These are phyloP conservation scores for Mariannaea elegans DNA, from an alignment of 2,329 filamentous ascomycete genomes.

Conservation along the genomic window DNA sequence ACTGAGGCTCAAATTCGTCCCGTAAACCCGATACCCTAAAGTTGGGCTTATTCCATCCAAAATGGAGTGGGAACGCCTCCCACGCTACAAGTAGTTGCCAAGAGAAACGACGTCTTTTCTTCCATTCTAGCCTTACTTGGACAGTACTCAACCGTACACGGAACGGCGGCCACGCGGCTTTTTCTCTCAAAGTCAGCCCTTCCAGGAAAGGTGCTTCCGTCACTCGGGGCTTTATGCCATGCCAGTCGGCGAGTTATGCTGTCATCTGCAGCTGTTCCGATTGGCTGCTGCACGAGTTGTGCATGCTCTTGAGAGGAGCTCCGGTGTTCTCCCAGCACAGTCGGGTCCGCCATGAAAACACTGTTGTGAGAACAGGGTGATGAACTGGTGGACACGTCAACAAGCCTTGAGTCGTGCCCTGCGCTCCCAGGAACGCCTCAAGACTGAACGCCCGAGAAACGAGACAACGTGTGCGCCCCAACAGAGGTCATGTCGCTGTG, in stretches of 20 bases:
- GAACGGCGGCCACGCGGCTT: slow-evolving; percentile 28
- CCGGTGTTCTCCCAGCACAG: slow-evolving; percentile 5
- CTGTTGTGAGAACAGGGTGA: background rate
- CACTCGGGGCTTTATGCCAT: background rate
- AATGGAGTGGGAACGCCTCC: slow-evolving; percentile 29
- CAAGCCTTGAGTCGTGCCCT: slow-evolving; percentile 1
- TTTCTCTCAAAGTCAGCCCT: slow-evolving; percentile 19
- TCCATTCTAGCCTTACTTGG: slow-evolving; percentile 20
- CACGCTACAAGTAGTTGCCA: slow-evolving; percentile 12
- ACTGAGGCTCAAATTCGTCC: background rate
- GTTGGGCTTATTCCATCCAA: background rate
- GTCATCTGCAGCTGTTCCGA: background rate
- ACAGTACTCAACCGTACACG: slow-evolving; percentile 34
- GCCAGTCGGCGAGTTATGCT: background rate
- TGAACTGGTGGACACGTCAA: slow-evolving; percentile 7
- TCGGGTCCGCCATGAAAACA: background rate
- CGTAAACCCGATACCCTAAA: background rate
- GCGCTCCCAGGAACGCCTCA: slow-evolving; percentile 11
- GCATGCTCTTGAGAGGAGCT: background rate
- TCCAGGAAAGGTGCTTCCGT: slow-evolving; percentile 22
- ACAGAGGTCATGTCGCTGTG: background rate
- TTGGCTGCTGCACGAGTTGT: slow-evolving; percentile 3
- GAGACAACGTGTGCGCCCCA: slow-evolving; percentile 1
- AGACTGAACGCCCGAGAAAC: background rate
- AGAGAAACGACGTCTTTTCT: slow-evolving; percentile 30